Evolutionary conservation across 768 basidiomycete species (phyloP), one percentile per base, ranked within the genome.

Genomic region (Mycena albidolilacea): DNA sequence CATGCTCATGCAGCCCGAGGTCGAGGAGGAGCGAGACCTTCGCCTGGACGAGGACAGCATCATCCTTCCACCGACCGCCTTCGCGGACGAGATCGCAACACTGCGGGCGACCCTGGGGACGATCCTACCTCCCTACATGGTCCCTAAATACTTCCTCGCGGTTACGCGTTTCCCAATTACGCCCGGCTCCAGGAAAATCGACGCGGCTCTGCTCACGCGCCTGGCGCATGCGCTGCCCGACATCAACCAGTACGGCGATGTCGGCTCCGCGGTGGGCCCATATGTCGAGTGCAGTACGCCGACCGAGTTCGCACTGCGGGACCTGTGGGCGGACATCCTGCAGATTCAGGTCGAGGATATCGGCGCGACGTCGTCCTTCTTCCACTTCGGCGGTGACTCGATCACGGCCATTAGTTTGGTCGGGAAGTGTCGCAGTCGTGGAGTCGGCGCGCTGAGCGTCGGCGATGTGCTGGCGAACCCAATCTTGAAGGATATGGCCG

Each of bases 331-430:
- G 57, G 66, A 55, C 43, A 55, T 57, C 43, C 57, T 67, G 23
- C 37, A 44, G 23, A 17, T 67, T 14, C 38, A 67, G 39, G 17
- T 43, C 43, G 17, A 35, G 8, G 30, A 52, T 15, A 55, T 67
- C 7, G 66, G 66, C 14, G 54, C 52, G 15, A 67, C 52, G 19
- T 57, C 66, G 11, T 57, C 52, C 17, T 67, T 67, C 66, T 43
- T 67, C 54, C 30, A 55, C 23, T 48, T 67, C 57, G 66, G 66
- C 46, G 66, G 54, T 15, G 66, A 67, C 66, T 67, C 66, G 11
- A 67, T 67, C n/a, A 30, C 65, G 4, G 64, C 64, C 2, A 65
- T 65, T 38, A 38, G 52, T 30, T 38, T 67, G 15, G 65, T 67
- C 17, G 54, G 66, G 23, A 55, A 67, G 30, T 67, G 54, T 44